Base-by-base conservation (phyloP, 2,329 filamentous ascomycete species). In the Pezicula radicicola region DNA sequence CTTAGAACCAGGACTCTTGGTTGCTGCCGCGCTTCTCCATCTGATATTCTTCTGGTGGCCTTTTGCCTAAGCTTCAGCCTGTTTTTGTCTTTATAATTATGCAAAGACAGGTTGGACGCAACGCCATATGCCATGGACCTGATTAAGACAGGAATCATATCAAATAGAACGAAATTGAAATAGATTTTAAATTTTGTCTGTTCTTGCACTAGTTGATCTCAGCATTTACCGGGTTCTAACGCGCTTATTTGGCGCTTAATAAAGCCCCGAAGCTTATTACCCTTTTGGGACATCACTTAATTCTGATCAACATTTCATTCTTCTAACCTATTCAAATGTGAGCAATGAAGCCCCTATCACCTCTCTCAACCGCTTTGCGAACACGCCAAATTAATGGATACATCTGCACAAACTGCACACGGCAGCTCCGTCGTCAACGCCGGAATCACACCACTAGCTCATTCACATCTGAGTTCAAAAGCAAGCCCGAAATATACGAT, bases 401-500 rank as follows among this genome's bases (percentile, higher is more conserved):
- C 49, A 46, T 65, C 13, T 66, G 63, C 54, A 45, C 52, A 10
- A 57, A 28, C 43, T 65, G 63, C 44, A 62, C 51, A 8, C 57
- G 56, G 28, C 61, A 61, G 54, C 47, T 65, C 12, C 50, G 53
- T 27, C 51, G 56, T 5, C 58, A 58, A 52, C 48, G 46, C 45
- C 57, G 61, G 52, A 47, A 45, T 21, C 66, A 62, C 56, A 55
- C 57, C 10, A 58, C 58, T 13, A 49, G 51, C 16, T 19, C 55
- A 36, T 12, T 27, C 21, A 47, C 36, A 44, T 21, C 39, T 33
- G 3, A 33, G 4, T 6, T 13, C 30, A 33, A 33, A 9, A 12
- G 12, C 30, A 33, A 33, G 25, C 57, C 61, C 28, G 64, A 66
- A 3, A 55, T 67, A 16, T 68, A 65, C 49, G 66, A 68, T 60